These are phyloP conservation scores for Xylaria sp. DNA, from an alignment of 2,329 filamentous ascomycete genomes.

Conservation along the genomic window DNA sequence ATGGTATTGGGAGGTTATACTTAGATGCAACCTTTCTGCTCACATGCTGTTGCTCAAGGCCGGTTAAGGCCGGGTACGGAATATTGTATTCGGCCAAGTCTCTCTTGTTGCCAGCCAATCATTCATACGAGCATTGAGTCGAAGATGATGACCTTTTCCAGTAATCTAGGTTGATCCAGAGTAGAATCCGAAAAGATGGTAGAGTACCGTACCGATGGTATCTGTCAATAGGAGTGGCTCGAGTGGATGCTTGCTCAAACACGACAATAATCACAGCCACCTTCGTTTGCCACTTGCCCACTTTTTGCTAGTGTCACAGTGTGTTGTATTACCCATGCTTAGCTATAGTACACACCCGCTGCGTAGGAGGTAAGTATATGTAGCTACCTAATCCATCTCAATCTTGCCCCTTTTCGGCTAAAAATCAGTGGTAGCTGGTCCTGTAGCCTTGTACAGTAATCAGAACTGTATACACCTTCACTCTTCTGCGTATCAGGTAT, in stretches of 20 bases:
- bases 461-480: not conserved
- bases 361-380: too few species aligned
- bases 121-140: slow-evolving; percentile 21
- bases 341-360: not conserved
- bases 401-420: not conserved
- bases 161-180: not conserved
- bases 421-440: too few species aligned
- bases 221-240: slow-evolving; percentile 5
- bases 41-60: too few species aligned
- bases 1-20: slow-evolving; percentile 4
- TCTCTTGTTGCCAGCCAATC: slow-evolving; percentile 24
- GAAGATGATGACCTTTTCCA: slow-evolving; percentile 23
- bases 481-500: not conserved
- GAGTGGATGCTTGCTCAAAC: slow-evolving; percentile 30
- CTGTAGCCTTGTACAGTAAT: not conserved
- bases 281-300: slow-evolving; percentile 33
- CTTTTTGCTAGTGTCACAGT: slow-evolving; percentile 14
- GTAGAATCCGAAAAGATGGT: not conserved
- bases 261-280: slow-evolving; percentile 38
- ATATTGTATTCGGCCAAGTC: not conserved
- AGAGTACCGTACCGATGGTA: not conserved
- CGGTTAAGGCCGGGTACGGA: too few species aligned
- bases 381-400: not conserved
- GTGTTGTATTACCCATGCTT: not conserved
- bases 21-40: too few species aligned